A percentile compares a stretch with the other conserved stretches of the same genome.
Conservation (phyloP, 352 stramenopile species). For the Plasmopara viticola region DNA sequence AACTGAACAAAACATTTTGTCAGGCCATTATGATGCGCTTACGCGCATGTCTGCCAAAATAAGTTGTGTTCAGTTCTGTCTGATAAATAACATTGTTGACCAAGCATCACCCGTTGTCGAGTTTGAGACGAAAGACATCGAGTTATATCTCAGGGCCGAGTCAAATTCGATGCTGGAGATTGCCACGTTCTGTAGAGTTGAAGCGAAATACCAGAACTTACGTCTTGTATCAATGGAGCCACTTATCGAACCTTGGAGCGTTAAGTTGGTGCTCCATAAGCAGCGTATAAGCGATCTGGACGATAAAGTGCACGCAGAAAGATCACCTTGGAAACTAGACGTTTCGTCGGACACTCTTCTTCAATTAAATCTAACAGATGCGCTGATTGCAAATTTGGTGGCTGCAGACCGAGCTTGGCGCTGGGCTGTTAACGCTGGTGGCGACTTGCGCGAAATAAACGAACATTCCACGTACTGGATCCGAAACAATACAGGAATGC, state of each 20-base stretch:
- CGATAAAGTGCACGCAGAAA: conserved; percentile 10
- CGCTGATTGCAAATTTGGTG: conserved; percentile 72
- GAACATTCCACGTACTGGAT: conserved; percentile 86
- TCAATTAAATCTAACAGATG: conserved; percentile 77
- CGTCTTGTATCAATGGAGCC: conserved; percentile 76
- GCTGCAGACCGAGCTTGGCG: conserved; percentile 71
- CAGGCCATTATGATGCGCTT: conserved; percentile 20
- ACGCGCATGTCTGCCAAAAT: conserved; percentile 28
- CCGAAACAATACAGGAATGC: conserved; percentile 77
- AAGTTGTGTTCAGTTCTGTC: conserved; percentile 44
- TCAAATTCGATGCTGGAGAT: conserved; percentile 32
- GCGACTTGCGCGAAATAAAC: conserved; percentile 61
- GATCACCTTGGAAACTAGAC: conserved; percentile 45
- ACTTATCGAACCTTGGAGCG: conserved; percentile 74
- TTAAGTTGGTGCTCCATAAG: conserved; percentile 38
- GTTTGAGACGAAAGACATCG: conserved; percentile 41
- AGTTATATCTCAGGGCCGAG: conserved; percentile 27
- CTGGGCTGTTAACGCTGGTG: conserved; percentile 66
- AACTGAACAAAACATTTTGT: conserved; percentile 6
- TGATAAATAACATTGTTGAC: conserved; percentile 82
- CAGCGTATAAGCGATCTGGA: conserved; percentile 15
- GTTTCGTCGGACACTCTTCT: conserved; percentile 60
- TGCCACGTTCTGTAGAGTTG: conserved; percentile 33
- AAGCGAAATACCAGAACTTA: conserved; percentile 83
- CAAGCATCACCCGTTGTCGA: conserved; percentile 74